Base-by-base conservation (phyloP, 2,329 filamentous ascomycete species). In the Phaeosphaeria sp. region DNA sequence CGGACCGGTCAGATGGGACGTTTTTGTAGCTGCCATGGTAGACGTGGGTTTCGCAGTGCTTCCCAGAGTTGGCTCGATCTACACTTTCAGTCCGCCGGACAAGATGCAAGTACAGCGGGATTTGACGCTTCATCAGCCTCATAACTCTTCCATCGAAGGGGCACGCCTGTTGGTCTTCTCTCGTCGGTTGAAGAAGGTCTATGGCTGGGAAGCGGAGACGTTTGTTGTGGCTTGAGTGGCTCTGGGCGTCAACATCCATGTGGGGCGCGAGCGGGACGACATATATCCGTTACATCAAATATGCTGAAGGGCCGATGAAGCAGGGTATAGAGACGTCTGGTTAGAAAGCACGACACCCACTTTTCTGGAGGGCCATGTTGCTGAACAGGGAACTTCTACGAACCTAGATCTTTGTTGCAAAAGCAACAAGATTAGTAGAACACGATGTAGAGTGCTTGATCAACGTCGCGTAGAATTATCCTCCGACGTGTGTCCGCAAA, bases 1-100 rank as follows among this genome's bases (percentile, higher is more conserved):
- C 42, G 64, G 67, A 22, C 69, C 64, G 3, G 54, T 74, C 18
- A 52, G 46, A 15, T 67, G 63, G 63, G 54, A 54, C 18, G 50
- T 53, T 0, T 66, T 67, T 11, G 44, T 39, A 42, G 54, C 64
- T 17, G 60, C 60, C 7, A 65, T 67, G 60, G 21, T 50, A 1
- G 63, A 67, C 20, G 5, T 67, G 9, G 56, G 60, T 21, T 67
- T 67, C 17, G 54, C 58, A 1, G 41, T 58, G 1, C 23, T 51
- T 6, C 64, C 58, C 11, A 65, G 56, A 49, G 21, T 57, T 30
- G 62, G 64, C 33, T 66, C 64, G 1, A 58, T 65, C 21, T 60
- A 56, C 52, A 60, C 58, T 0, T 63, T 66, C 6, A 48, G 56
- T 2, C 62, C 64, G 18, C 48, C 62, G 5, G 43, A 56, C 33